A percentile compares a stretch with the other conserved stretches of the same genome.
These are phyloP conservation scores for Picea glauca DNA, from an alignment of 75 land plant genomes.

Conservation along the genomic window DNA sequence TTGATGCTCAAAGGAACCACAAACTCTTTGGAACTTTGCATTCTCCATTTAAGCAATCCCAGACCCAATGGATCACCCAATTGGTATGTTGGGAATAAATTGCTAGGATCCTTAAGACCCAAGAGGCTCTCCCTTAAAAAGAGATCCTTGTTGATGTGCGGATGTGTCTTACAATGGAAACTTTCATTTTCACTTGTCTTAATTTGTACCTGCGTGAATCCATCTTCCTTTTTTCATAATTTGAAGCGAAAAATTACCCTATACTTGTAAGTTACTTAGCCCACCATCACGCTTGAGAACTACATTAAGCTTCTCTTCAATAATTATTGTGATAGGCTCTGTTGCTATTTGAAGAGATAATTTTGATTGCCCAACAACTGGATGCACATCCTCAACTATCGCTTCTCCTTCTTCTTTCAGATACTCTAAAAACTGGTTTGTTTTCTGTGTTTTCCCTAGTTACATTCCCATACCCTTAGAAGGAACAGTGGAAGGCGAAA, in stretches of 20 bases:
- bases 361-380: conserved; percentile 12
- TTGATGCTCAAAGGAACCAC: too few species aligned
- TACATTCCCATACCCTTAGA: conserved; percentile 34
- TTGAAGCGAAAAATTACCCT: conserved; percentile 27
- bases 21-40: too few species aligned
- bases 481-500: conserved; percentile 13
- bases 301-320: conserved; percentile 34
- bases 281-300: conserved; percentile 33
- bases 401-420: conserved; percentile 36
- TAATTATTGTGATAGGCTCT: conserved; percentile 25
- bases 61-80: too few species aligned
- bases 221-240: conserved; percentile 30
- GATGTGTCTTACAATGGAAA: conserved; percentile 37
- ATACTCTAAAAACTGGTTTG: conserved; percentile 33
- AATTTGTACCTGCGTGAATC: conserved; percentile 36
- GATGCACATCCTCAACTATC: conserved; percentile 19
- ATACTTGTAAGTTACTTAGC: conserved; percentile 30
- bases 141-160: conserved; percentile 36
- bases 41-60: too few species aligned
- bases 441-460: conserved; percentile 38
- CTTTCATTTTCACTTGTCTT: conserved; percentile 25
- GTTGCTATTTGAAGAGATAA: conserved; percentile 5
- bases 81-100: too few species aligned
- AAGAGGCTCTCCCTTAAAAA: conserved; percentile 1
- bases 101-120: too few species aligned